Conservation (phyloP, 129 eudicot genomes). For the Erigeron canadensis region DNA sequence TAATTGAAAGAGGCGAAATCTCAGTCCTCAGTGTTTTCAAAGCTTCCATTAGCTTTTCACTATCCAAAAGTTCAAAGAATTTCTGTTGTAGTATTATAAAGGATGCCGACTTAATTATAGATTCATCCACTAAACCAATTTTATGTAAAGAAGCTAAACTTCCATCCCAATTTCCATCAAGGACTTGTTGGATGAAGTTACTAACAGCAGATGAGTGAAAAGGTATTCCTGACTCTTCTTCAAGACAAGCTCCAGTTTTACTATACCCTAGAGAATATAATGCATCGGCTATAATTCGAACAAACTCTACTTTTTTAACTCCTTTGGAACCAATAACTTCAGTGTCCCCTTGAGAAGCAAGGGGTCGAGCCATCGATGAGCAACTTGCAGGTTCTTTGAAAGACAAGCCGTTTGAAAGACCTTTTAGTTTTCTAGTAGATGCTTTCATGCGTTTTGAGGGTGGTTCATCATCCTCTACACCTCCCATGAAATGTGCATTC, state of each 20-base stretch:
- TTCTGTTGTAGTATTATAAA: constrained; percentile 79
- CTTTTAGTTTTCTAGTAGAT: constrained; percentile 44
- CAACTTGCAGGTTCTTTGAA: constrained; percentile 46
- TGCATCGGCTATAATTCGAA: constrained; percentile 69
- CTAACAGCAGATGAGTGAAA: constrained; percentile 53
- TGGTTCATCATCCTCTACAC: constrained; percentile 85
- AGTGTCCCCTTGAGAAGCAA: constrained; percentile 55
- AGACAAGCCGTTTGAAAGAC: constrained; percentile 49
- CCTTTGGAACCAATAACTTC: constrained; percentile 71
- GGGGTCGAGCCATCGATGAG: constrained; percentile 82
- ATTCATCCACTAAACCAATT: constrained; percentile 59
- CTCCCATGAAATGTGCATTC: constrained; percentile 97
- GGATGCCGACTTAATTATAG: constrained; percentile 57
- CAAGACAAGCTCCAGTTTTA: constrained; percentile 56
- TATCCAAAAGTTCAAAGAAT: constrained; percentile 65
- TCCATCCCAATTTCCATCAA: constrained; percentile 82
- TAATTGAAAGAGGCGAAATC: constrained; percentile 64
- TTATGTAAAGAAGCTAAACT: constrained; percentile 56
- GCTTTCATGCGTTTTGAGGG: constrained; percentile 91
- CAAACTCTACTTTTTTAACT: constrained; percentile 70
- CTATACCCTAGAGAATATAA: constrained; percentile 75
- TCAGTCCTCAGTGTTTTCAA: constrained; percentile 77
- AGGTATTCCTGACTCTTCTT: constrained; percentile 78
- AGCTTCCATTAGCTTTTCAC: constrained; percentile 70
- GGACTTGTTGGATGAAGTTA: constrained; percentile 63